Base-by-base conservation (phyloP, 2,329 filamentous ascomycete species). In the Aspergillus ochraceus region DNA sequence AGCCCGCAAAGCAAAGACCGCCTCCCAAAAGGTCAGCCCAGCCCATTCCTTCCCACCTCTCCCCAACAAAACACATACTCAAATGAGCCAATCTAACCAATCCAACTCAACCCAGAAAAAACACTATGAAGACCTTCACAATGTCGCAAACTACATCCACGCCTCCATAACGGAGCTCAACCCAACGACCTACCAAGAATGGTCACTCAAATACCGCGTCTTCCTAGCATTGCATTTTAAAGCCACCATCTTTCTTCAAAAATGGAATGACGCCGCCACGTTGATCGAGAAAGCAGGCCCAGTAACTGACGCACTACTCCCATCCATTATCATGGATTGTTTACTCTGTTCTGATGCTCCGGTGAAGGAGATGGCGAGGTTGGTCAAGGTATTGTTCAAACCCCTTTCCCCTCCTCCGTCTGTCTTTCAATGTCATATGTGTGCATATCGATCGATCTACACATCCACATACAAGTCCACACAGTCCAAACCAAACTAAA, bases 201-300 rank as follows among this genome's bases (percentile, higher is more conserved):
- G 91, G 17, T 68, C 79, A 6, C 74, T 77, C 2, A 93, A 92
- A 68, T 78, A 90, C 39, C 82, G 87, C 6, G 84, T 86, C 2
- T 76, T 96, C 19, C 78, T 91, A 8, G 86, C 89, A 0, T 90
- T 93, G 64, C 90, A 95, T 64, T 90, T 96, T 61, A 92, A 97
- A 77, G 89, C 87, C 2, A 86, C 88, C 0, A 77, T 90, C 45
- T 81, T 80, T 32, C 78, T 95, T 4, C 84, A 86, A 60, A 80
- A 83, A 20, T 95, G 88, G 89, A 84, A 90, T 49, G 81, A 85
- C 42, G 77, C 96, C 1, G 77, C 81, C 5, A 73, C 78, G 17
- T 84, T 92, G 8, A 82, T 95, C 22, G 76, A 82, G 19, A 76
- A 66, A 57, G 66, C 69, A n/a, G 58, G 60, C 6, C 22, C 62